Percentiles rank a stretch among this genome's conserved stretches.
Evolutionary conservation across 2,329 filamentous ascomycete genomes (phyloP).

Genomic region (Leptoxyphium fumago): DNA sequence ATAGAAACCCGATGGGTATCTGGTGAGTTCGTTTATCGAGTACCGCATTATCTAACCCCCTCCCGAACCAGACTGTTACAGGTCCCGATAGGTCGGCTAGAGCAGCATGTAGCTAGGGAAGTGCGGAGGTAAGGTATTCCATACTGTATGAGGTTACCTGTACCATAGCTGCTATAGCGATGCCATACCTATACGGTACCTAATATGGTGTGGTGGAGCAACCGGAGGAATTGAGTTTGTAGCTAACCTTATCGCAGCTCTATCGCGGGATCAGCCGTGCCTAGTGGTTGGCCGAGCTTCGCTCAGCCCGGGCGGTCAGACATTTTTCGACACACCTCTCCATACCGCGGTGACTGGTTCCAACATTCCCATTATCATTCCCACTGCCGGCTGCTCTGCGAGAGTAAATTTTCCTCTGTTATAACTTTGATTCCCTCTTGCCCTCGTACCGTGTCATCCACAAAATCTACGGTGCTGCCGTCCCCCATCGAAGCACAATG

Average conservation of each 20-base stretch:
- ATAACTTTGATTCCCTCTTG: background rate
- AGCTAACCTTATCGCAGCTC: background rate
- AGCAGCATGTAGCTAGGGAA: too few species aligned
- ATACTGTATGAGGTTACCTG: too few species aligned
- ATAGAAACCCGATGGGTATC: too few species aligned
- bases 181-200: too few species aligned
- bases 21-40: too few species aligned
- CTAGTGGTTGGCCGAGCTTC: background rate
- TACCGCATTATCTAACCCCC: too few species aligned
- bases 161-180: too few species aligned
- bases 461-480: background rate
- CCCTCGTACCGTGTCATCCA: background rate
- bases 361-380: background rate
- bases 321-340: background rate
- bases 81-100: too few species aligned
- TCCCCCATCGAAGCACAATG: constrained; percentile 9
- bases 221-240: background rate
- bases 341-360: background rate
- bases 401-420: background rate
- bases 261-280: background rate
- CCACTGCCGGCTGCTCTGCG: background rate
- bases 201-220: too few species aligned
- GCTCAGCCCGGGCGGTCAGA: background rate
- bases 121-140: too few species aligned
- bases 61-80: too few species aligned